Percentiles rank a stretch among this genome's conserved stretches.
Evolutionary conservation across 331 rosid species (phyloP).

Genomic region (Quercus tomentella): DNA sequence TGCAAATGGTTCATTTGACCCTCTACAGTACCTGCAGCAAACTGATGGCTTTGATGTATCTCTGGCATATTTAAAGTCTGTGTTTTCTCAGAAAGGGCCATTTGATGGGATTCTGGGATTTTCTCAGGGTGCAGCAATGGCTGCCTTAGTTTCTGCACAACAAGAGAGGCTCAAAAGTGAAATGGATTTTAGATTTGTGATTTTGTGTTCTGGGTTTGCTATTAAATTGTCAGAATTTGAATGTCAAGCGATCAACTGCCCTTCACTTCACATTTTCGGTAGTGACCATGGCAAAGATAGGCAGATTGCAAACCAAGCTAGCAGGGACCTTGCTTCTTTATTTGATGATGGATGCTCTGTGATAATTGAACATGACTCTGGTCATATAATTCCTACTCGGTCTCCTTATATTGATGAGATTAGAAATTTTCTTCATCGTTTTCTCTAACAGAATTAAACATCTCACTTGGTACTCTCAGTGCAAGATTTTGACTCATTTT

Average conservation of each 20-base stretch:
- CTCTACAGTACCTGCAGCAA: constrained; percentile 77
- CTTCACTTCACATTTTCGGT: constrained; percentile 91
- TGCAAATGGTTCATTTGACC: constrained; percentile 69
- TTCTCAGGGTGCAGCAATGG: constrained; percentile 95
- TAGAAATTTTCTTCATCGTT: constrained; percentile 60
- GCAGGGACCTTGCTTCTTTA: constrained; percentile 67
- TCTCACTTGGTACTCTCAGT: not conserved
- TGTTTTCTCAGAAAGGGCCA: constrained; percentile 62
- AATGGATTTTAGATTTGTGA: constrained; percentile 59
- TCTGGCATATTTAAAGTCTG: constrained; percentile 43
- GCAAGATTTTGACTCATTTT: not conserved
- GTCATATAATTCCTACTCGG: constrained; percentile 83
- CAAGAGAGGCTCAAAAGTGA: constrained; percentile 34
- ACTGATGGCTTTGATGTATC: constrained; percentile 65
- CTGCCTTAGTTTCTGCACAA: constrained; percentile 56
- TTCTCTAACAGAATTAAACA: constrained; percentile 26
- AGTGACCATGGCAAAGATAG: constrained; percentile 69
- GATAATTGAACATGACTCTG: constrained; percentile 63
- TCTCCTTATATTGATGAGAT: constrained; percentile 72
- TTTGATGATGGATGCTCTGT: constrained; percentile 56
- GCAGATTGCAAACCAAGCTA: constrained; percentile 67
- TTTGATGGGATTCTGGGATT: constrained; percentile 87
- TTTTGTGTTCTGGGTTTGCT: constrained; percentile 78
- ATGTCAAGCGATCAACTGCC: constrained; percentile 41
- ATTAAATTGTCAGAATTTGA: constrained; percentile 33